These are phyloP conservation scores for Eucalyptus curtisii DNA, from an alignment of 345 rosid genomes.

Conservation along the genomic window DNA sequence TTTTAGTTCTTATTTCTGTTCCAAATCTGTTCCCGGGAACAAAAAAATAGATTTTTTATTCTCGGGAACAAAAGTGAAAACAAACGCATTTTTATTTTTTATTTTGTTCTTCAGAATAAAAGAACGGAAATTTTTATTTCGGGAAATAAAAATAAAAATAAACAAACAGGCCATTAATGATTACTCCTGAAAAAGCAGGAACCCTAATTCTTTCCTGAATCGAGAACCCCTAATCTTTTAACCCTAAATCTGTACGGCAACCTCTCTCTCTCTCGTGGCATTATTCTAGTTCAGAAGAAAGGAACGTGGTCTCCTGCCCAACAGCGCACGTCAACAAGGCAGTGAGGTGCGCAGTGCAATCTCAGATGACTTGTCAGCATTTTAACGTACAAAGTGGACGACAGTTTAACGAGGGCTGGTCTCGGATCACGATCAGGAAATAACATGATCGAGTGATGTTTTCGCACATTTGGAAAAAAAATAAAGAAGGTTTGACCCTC, in stretches of 20 bases:
- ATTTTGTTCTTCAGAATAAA: too few species aligned
- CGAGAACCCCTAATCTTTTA: background rate
- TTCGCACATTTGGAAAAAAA: background rate
- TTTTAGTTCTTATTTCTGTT: too few species aligned
- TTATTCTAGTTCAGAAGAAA: background rate
- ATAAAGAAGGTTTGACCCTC: background rate
- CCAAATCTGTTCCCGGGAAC: too few species aligned
- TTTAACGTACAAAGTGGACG: background rate
- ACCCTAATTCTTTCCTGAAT: background rate
- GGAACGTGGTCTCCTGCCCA: background rate
- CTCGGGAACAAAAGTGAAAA: too few species aligned
- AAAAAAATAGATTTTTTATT: too few species aligned
- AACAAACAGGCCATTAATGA: background rate
- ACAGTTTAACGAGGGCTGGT: background rate
- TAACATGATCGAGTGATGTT: background rate
- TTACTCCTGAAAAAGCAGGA: background rate
- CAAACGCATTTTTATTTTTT: too few species aligned
- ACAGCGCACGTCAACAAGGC: background rate
- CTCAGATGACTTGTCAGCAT: background rate
- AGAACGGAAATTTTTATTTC: too few species aligned
- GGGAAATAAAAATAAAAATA: too few species aligned
- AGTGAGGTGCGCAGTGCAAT: background rate
- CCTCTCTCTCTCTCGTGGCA: background rate
- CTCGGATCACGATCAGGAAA: background rate
- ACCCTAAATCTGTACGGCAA: background rate